Evolutionary conservation across 2,329 filamentous ascomycete species (phyloP).

Genomic region (Amauroascus verrucosus): DNA sequence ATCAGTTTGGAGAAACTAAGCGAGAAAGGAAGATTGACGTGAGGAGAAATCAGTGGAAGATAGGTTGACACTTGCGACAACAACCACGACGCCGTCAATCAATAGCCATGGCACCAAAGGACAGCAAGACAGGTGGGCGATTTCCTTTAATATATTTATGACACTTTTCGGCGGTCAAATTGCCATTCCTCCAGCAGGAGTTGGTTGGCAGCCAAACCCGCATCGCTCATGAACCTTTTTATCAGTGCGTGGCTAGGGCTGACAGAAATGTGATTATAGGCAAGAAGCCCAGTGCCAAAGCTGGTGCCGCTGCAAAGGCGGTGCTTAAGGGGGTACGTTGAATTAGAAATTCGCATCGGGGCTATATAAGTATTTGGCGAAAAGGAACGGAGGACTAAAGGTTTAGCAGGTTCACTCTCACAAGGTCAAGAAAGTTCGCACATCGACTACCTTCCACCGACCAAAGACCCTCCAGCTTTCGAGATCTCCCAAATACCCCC

Average conservation of each 20-base stretch:
- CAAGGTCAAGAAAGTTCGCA: slow-evolving; percentile 88
- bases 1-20: slow-evolving; percentile 19
- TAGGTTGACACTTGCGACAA: slow-evolving; percentile 34
- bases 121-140: slow-evolving; percentile 40
- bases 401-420: slow-evolving; percentile 55
- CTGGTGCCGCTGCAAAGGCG: slow-evolving; percentile 88
- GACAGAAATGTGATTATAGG: slow-evolving; percentile 22
- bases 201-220: not conserved
- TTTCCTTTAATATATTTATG: not conserved
- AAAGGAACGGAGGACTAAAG: slow-evolving; percentile 5
- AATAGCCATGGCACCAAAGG: slow-evolving; percentile 41
- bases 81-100: slow-evolving; percentile 34
- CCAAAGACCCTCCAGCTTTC: slow-evolving; percentile 93
- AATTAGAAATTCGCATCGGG: not conserved
- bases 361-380: not conserved
- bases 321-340: slow-evolving; percentile 81
- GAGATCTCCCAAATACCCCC: slow-evolving; percentile 88
- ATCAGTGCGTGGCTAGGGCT: slow-evolving; percentile 22
- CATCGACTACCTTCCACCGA: slow-evolving; percentile 89
- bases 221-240: not conserved
- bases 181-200: not conserved
- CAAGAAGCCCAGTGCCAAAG: slow-evolving; percentile 59
- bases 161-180: not conserved
- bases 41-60: slow-evolving; percentile 16
- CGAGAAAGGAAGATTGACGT: slow-evolving; percentile 14